Percentiles rank a stretch among this genome's conserved stretches.
phyloP scores from a whole-genome alignment of 2,329 filamentous ascomycete species.

The Cladosporium sp. region DNA sequence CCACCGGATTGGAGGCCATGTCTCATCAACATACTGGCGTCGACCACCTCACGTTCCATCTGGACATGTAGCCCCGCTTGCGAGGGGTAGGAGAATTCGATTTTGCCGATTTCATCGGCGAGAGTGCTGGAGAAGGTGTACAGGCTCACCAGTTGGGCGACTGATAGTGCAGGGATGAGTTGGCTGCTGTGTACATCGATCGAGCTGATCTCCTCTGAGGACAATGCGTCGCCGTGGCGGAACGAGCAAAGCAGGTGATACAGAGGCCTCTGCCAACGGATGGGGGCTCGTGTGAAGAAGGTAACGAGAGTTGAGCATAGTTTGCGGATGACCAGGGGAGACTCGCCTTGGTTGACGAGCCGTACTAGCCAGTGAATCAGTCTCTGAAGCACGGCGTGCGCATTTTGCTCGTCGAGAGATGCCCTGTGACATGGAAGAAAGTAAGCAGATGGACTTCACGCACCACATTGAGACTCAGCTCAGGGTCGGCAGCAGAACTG shows the following conservation, averaged over 20 bases:
- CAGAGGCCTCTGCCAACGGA: slow-evolving; percentile 62
- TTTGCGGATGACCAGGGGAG: slow-evolving; percentile 64
- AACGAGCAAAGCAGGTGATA: slow-evolving; percentile 26
- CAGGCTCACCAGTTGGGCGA: slow-evolving; percentile 44
- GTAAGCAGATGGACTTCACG: slow-evolving; percentile 22
- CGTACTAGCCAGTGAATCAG: slow-evolving; percentile 59
- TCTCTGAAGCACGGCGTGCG: slow-evolving; percentile 54
- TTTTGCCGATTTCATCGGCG: slow-evolving; percentile 63
- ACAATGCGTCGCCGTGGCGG: slow-evolving; percentile 20
- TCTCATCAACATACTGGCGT: slow-evolving; percentile 6
- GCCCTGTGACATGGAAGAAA: slow-evolving; percentile 21
- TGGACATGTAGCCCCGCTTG: slow-evolving; percentile 40
- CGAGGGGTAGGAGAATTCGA: slow-evolving; percentile 49
- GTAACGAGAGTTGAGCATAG: slow-evolving; percentile 72
- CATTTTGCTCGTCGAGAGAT: slow-evolving; percentile 52
- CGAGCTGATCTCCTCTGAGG: neutral
- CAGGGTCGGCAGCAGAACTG: slow-evolving; percentile 25
- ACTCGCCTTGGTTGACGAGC: slow-evolving; percentile 49
- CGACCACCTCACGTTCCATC: slow-evolving; percentile 9
- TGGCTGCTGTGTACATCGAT: slow-evolving; percentile 16
- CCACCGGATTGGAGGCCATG: slow-evolving; percentile 6
- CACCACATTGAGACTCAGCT: slow-evolving; percentile 23
- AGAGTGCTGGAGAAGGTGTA: slow-evolving; percentile 62
- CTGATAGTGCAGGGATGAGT: slow-evolving; percentile 29
- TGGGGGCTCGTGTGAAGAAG: slow-evolving; percentile 67